Conservation (phyloP, 768 basidiomycete genomes). For the Gymnopilus dilepis region DNA sequence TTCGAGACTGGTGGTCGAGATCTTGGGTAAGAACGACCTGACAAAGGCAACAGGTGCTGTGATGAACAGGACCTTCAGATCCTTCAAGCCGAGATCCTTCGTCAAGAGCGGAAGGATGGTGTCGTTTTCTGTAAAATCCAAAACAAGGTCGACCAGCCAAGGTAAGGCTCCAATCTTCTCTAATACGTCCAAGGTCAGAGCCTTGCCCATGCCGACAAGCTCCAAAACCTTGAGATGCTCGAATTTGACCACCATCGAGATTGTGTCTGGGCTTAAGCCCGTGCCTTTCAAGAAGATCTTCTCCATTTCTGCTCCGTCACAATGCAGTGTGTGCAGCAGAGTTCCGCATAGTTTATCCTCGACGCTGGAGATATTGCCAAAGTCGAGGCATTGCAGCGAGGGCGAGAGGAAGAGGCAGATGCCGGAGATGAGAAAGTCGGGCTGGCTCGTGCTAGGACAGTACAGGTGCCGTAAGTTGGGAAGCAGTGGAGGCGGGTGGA, state of each 20-base stretch:
- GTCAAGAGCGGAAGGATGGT: constrained; percentile 18
- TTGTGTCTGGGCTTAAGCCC: constrained; percentile 33
- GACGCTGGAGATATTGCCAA: constrained; percentile 33
- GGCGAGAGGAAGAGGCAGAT: constrained; percentile 40
- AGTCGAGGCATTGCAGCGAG: constrained; percentile 33
- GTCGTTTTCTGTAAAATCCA: constrained; percentile 32
- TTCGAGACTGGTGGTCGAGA: constrained; percentile 27
- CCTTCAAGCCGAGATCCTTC: constrained; percentile 32
- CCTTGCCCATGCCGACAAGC: constrained; percentile 33
- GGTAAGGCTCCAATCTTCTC: constrained; percentile 30
- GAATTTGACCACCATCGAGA: constrained; percentile 29
- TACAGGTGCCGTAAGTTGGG: constrained; percentile 34
- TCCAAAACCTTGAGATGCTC: constrained; percentile 28
- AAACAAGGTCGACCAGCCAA: constrained; percentile 29
- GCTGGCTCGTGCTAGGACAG: constrained; percentile 34
- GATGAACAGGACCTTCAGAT: constrained; percentile 32
- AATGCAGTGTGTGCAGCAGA: constrained; percentile 32
- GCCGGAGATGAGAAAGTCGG: constrained; percentile 37
- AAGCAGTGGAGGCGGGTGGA: constrained; percentile 31
- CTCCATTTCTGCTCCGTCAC: constrained; percentile 33
- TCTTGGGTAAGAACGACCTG: constrained; percentile 28
- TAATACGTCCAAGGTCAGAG: constrained; percentile 27
- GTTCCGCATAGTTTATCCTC: constrained; percentile 41
- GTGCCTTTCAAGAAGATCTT: constrained; percentile 29
- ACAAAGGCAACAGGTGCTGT: constrained; percentile 31